Base-by-base conservation (phyloP, 805 yeast genomes). In the Myxozyma udenii region DNA sequence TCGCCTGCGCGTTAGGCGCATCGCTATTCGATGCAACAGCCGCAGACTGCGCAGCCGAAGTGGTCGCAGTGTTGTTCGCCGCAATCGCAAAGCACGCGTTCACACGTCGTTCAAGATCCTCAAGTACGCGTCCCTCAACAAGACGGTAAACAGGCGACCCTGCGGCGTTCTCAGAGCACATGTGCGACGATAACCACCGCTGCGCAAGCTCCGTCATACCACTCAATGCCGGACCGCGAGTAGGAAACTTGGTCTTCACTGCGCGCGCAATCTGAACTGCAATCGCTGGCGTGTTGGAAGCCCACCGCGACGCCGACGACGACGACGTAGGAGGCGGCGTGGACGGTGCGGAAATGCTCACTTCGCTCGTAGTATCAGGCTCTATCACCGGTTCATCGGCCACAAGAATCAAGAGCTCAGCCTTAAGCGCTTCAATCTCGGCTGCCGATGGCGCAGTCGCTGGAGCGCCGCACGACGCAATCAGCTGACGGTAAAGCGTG, bases 401-500 rank as follows among this genome's bases (percentile, higher is more conserved):
- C 21, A 56, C 59, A 33, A 56, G 48, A 7, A 54, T 42, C 18
- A 54, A 41, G 6, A 56, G 55, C 48, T 56, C 60, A 9, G 58
- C 24, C 41, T 56, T 56, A 26, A 55, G 35, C 16, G 53, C 12
- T 25, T 49, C 60, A n/a, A 47, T n/a, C 16, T 47, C 55, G n/a
- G 24, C 33, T 24, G 21, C 39, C 24, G 45, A 19, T 3, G 53
- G 48, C n/a, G 44, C 9, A 12, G 45, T 39, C 12, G 47, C 41
- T 18, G 50, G 46, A 28, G 9, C 33, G 2, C 12, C 40, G 33
- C 45, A 37, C 25, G 48, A 44, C 12, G 53, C 52, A 71, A 62
- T 74, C 62, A 87, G 68, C 66, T 85, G 93, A 63, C 84, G 84
- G 71, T 80, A 87, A 39, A 89, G 68, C 19, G 84, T 80, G 36